Evolutionary conservation across 192 early-diverging fungal species (phyloP).

Genomic region (Entophlyctis luteolus): DNA sequence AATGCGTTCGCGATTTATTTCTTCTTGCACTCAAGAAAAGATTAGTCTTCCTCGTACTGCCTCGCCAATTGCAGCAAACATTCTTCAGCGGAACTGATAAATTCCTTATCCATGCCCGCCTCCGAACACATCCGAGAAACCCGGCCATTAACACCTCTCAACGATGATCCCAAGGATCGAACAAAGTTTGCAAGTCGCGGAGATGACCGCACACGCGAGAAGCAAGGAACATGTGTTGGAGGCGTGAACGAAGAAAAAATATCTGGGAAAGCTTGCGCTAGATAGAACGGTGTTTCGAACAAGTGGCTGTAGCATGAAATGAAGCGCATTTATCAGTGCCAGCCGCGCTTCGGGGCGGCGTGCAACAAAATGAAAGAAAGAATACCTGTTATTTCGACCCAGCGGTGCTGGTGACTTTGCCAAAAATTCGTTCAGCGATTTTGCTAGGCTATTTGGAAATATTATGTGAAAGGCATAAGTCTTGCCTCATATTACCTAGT

Average conservation of each 20-base stretch:
- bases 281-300: neutral
- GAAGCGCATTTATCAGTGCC: neutral
- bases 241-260: neutral
- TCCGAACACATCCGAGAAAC: slow-evolving; percentile 4
- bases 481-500: neutral
- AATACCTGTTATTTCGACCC: slow-evolving; percentile 15
- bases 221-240: neutral
- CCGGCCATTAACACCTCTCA: neutral
- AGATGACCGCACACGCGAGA: neutral
- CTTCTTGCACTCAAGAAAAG: neutral
- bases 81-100: neutral
- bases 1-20: too few relatives aligned
- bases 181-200: neutral
- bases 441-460: neutral
- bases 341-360: neutral
- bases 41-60: neutral
- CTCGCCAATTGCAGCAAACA: neutral
- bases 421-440: slow-evolving; percentile 1
- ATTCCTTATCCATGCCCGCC: neutral
- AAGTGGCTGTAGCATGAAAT: neutral
- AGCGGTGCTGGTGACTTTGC: slow-evolving; percentile 2
- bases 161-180: neutral
- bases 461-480: neutral
- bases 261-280: slow-evolving; percentile 13
- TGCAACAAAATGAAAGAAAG: neutral